A percentile compares a stretch with the other conserved stretches of the same genome.
phyloP scores from a whole-genome alignment of 2,329 filamentous ascomycete genomes.

The Fusarium musae region DNA sequence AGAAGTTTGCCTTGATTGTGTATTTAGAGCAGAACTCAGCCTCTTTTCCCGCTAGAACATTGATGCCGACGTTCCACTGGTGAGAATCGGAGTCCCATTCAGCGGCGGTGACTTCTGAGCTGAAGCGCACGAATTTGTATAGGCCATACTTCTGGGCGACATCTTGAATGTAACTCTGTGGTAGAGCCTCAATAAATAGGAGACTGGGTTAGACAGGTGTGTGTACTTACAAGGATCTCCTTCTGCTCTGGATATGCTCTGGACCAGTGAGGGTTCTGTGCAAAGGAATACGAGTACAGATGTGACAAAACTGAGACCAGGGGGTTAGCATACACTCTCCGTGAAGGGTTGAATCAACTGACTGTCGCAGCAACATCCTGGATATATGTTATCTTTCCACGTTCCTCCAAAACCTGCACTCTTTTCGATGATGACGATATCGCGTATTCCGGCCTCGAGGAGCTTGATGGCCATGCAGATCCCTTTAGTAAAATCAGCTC shows the following conservation, averaged over 20 bases:
- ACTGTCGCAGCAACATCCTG: not conserved
- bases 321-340: fast-evolving
- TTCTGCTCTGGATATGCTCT: not conserved
- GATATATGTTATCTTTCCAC: not conserved
- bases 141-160: not conserved
- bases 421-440: not conserved
- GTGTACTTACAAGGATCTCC: not conserved
- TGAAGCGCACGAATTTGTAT: not conserved
- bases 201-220: no score
- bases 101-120: not conserved
- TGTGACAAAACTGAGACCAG: fast-evolving
- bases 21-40: fast-evolving
- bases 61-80: not conserved
- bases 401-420: not conserved
- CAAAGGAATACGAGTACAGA: not conserved
- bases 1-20: not conserved
- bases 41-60: not conserved
- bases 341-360: not conserved
- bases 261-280: not conserved
- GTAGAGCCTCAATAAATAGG: fast-evolving
- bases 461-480: not conserved
- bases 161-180: not conserved
- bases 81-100: not conserved
- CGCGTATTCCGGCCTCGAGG: not conserved
- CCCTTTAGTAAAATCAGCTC: fast-evolving